Conservation (phyloP, 768 basidiomycete species). For the Crucibulum laeve region DNA sequence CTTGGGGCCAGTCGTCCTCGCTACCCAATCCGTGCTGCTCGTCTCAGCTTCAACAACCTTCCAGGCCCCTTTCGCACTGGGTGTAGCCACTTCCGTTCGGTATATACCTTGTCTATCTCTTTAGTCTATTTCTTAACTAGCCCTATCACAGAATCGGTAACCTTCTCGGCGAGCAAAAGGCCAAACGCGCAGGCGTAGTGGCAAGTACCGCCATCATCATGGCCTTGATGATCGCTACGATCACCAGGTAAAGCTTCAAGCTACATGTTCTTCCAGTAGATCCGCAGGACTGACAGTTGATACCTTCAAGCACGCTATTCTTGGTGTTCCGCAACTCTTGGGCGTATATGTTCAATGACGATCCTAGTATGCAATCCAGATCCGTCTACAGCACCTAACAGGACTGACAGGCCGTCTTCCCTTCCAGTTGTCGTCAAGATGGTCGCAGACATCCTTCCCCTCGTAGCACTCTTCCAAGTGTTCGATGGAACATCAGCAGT, state of each 20-base stretch:
- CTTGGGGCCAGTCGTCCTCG: conserved; percentile 76
- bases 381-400: neutral
- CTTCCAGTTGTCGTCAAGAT: conserved; percentile 46
- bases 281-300: conserved; percentile 1
- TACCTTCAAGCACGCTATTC: conserved; percentile 35
- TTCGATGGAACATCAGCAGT: conserved; percentile 76
- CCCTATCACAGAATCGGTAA: conserved; percentile 69
- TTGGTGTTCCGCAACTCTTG: conserved; percentile 59
- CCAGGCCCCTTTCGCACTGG: conserved; percentile 80
- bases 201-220: conserved; percentile 63
- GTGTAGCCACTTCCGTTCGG: conserved; percentile 85
- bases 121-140: neutral
- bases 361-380: conserved; percentile 38
- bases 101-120: conserved; percentile 22
- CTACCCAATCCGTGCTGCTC: conserved; percentile 84
- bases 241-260: conserved; percentile 50
- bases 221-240: conserved; percentile 56
- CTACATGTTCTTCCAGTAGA: neutral
- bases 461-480: conserved; percentile 79
- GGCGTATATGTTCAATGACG: conserved; percentile 72
- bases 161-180: conserved; percentile 77
- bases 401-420: conserved; percentile 2
- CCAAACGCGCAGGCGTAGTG: conserved; percentile 66
- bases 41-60: conserved; percentile 73
- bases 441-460: conserved; percentile 68